Evolutionary conservation across 2,329 filamentous ascomycete genomes (phyloP), one percentile per base, ranked within the genome.

Genomic region (Penicillium sp.): DNA sequence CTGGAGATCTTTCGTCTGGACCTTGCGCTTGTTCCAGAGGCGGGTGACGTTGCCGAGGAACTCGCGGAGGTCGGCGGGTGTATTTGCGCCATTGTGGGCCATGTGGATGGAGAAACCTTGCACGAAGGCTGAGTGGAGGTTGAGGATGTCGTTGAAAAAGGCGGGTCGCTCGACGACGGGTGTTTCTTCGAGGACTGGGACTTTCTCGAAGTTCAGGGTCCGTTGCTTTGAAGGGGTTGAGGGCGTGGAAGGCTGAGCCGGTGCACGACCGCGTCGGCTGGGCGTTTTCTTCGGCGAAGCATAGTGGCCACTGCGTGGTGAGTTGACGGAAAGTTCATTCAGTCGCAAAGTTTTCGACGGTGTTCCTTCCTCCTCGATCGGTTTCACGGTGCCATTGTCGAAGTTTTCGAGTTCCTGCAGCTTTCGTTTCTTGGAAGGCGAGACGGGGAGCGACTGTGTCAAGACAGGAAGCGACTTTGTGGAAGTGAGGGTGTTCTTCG

Each of bases 21-120:
- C 87, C 53, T 80, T 80, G 31, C 88, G 81, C 74, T 89, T 91
- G 55, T 88, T 87, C 89, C 89, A 92, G 36, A 86, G 77, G 59
- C 85, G 82, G 11, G 87, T 83, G 39, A 90, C 78, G 53, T 85
- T 81, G 9, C 84, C 84, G 32, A 83, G 79, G 34, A 92, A 78
- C 29, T 79, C 75, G 34, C 80, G 77, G 43, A 91, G 71, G 64
- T 91, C 87, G 22, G 86, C 83, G 0, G 89, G 86, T 0, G 83
- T 79, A 44, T 80, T 77, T 29, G 77, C 75, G 55, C 87, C 86
- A 69, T 88, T 85, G 72, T 92, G 88, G 1, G 86, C 86, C 56
- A 85, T 82, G 65, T 91, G 87, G 9, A 92, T 75, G 0, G 83
- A 82, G 22, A 91, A 76, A 0, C 88, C 86, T 65, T 86, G 86